Conservation (phyloP, 1,284 basidiomycete genomes). For the Inonotus obliquus region DNA sequence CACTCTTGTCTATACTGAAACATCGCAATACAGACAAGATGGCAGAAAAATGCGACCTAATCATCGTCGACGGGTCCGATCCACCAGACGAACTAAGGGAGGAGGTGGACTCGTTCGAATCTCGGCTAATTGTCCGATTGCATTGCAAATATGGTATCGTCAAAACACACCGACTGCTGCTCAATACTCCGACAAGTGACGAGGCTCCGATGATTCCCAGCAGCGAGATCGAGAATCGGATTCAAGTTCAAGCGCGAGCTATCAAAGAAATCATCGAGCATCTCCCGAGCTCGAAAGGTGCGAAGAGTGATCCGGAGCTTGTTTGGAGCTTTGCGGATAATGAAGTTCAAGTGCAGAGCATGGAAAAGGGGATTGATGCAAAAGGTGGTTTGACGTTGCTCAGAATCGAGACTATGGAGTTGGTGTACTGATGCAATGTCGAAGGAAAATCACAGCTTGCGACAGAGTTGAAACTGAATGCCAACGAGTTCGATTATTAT, state of each 20-base stretch:
- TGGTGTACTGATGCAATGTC: background rate
- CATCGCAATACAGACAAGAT: conserved; percentile 70
- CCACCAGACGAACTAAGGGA: conserved; percentile 29
- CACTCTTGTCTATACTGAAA: conserved; percentile 65
- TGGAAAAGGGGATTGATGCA: conserved; percentile 58
- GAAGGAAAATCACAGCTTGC: conserved; percentile 58
- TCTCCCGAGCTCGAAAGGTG: conserved; percentile 57
- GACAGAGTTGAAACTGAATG: conserved; percentile 67
- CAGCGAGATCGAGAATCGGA: conserved; percentile 49
- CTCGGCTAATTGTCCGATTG: conserved; percentile 62
- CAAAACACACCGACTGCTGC: conserved; percentile 70
- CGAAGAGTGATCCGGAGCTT: conserved; percentile 67
- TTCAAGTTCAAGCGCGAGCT: conserved; percentile 64
- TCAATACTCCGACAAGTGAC: conserved; percentile 52
- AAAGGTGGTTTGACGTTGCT: conserved; percentile 42
- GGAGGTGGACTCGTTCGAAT: conserved; percentile 62
- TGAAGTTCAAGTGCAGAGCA: conserved; percentile 63
- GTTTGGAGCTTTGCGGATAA: conserved; percentile 67
- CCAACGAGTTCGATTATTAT: conserved; percentile 74
- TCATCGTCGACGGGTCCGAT: conserved; percentile 51
- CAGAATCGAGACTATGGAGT: background rate
- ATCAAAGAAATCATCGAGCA: conserved; percentile 77
- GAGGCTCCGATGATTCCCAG: conserved; percentile 59
- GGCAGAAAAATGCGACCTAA: conserved; percentile 69
- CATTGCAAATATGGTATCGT: conserved; percentile 82